These are phyloP conservation scores for Psilocybe tampanensis DNA, from an alignment of 768 basidiomycete species.

Conservation along the genomic window DNA sequence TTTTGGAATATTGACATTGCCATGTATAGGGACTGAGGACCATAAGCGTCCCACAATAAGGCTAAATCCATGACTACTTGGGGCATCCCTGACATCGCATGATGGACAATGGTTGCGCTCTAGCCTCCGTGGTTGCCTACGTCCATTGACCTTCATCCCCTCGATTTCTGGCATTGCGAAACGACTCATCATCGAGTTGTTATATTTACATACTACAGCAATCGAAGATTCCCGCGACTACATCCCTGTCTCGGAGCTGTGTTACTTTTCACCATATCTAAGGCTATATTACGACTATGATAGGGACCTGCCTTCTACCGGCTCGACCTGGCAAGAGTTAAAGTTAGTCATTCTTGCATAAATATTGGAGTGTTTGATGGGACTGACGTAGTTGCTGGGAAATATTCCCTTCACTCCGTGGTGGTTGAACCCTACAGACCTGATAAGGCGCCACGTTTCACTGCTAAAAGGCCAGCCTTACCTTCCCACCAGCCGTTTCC, in stretches of 20 bases:
- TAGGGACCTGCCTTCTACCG: constrained; percentile 11
- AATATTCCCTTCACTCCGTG: constrained; percentile 76
- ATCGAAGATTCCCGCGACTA: background rate
- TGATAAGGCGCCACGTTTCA: constrained; percentile 14
- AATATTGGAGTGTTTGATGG: constrained; percentile 5
- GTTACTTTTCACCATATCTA: constrained; percentile 5
- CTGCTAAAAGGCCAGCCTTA: constrained; percentile 21
- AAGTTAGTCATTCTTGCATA: constrained; percentile 10
- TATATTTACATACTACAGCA: background rate
- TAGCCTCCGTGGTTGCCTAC: background rate
- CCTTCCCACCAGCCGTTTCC: constrained; percentile 91
- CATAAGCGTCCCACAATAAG: constrained; percentile 25
- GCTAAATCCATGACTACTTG: constrained; percentile 15
- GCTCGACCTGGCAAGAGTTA: constrained; percentile 47
- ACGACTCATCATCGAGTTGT: background rate
- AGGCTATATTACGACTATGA: background rate
- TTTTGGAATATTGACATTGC: constrained; percentile 2
- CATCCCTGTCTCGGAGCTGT: background rate
- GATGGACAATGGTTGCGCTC: too few species aligned
- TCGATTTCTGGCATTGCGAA: background rate
- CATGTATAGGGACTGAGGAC: constrained; percentile 7
- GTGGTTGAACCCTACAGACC: constrained; percentile 54
- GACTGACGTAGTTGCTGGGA: constrained; percentile 85
- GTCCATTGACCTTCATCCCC: background rate
- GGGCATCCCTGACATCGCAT: background rate